phyloP scores from a whole-genome alignment of 176 grass and related monocot genomes.

The Hsuehochloa calcarea region DNA sequence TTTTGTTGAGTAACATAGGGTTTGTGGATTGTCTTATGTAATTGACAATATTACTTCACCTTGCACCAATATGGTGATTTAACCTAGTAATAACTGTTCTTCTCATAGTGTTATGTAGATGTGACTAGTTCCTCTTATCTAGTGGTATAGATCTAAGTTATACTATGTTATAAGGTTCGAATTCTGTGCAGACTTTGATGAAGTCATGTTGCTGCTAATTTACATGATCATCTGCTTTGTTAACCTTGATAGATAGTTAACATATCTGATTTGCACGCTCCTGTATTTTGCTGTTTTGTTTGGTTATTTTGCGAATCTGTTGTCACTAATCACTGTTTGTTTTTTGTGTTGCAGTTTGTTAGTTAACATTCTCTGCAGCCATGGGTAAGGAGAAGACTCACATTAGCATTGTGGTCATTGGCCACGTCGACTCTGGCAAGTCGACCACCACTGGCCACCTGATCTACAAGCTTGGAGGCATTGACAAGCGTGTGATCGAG shows the following conservation, averaged over 20 bases:
- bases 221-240: neutral
- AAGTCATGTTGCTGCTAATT: neutral
- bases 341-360: neutral
- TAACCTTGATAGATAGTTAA: too few relatives aligned
- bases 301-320: neutral
- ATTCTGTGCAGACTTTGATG: neutral
- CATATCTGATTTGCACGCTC: too few relatives aligned
- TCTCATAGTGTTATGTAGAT: neutral
- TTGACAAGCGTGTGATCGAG: constrained; percentile 91
- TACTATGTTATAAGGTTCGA: neutral
- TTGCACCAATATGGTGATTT: neutral
- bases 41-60: neutral
- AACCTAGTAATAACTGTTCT: neutral
- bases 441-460: constrained; percentile 85
- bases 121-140: neutral
- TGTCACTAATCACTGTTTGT: neutral
- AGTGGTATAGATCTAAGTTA: neutral
- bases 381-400: constrained; percentile 91
- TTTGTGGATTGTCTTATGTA: neutral
- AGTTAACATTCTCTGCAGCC: neutral
- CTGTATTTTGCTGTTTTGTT: neutral
- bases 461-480: constrained; percentile 91
- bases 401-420: constrained; percentile 81
- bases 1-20: neutral
- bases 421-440: constrained; percentile 80